These are phyloP conservation scores for Claviceps citrina DNA, from an alignment of 2,329 filamentous ascomycete species.

Conservation along the genomic window DNA sequence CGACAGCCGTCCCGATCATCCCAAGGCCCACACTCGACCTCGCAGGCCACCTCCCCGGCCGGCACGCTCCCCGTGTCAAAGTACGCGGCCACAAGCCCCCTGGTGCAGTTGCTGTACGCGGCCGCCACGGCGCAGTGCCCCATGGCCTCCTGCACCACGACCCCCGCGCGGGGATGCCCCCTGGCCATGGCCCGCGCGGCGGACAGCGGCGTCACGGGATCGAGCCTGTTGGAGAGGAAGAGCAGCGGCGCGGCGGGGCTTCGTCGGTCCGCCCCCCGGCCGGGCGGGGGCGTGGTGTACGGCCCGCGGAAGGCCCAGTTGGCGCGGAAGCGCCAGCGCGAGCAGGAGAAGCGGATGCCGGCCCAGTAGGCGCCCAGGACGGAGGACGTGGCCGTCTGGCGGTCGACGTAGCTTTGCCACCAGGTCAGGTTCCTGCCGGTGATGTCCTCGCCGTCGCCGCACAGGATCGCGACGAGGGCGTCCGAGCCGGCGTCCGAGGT, in stretches of 20 bases:
- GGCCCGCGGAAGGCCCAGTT: slow-evolving; percentile 26
- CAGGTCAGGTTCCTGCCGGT: slow-evolving; percentile 10
- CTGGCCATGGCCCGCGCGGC: slow-evolving; percentile 7
- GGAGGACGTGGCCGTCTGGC: slow-evolving; percentile 14
- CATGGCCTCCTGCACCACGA: slow-evolving; percentile 11
- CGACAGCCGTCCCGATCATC: slow-evolving; percentile 5
- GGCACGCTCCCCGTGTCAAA: slow-evolving; percentile 11
- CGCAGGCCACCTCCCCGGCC: slow-evolving; percentile 8
- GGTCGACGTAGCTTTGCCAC: slow-evolving; percentile 16
- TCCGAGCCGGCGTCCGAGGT: slow-evolving; percentile 8
- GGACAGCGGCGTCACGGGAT: slow-evolving; percentile 31
- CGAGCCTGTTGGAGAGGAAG: slow-evolving; percentile 26
- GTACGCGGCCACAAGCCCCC: slow-evolving; percentile 9
- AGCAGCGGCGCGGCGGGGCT: slow-evolving; percentile 26
- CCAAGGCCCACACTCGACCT: slow-evolving; percentile 11
- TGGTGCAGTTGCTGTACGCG: slow-evolving; percentile 9
- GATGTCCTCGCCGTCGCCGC: slow-evolving; percentile 20
- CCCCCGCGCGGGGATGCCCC: slow-evolving; percentile 10
- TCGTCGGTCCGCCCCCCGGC: slow-evolving; percentile 10
- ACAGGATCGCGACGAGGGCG: slow-evolving; percentile 15
- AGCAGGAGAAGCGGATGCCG: slow-evolving; percentile 24
- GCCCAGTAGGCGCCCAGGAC: slow-evolving; percentile 21
- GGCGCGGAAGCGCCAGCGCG: slow-evolving; percentile 21
- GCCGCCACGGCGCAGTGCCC: slow-evolving; percentile 9
- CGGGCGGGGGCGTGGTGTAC: slow-evolving; percentile 16